Evolutionary conservation across 2,329 filamentous ascomycete species (phyloP), one percentile per base, ranked within the genome.

Genomic region (Lecanicillium sp.): DNA sequence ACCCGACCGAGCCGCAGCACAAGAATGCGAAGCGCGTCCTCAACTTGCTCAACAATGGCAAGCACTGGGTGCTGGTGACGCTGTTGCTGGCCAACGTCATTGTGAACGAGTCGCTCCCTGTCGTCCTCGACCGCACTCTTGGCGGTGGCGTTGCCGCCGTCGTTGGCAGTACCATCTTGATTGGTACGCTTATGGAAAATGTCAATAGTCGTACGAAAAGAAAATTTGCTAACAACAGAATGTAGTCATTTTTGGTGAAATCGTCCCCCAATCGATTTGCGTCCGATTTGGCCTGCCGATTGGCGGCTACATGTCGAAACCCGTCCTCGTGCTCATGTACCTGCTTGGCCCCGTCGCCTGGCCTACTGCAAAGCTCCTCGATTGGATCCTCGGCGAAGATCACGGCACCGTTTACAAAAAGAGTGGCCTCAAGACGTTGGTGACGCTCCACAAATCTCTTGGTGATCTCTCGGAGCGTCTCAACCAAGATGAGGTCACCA

Each of bases 351-450:
- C 89, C 3, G 70, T 96, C 34, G 88, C 90, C 33, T 98, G 87
- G 83, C 92, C 92, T 3, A 94, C 87, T 6, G 92, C 92, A 16
- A 95, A 96, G 63, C 76, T 98, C 15, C 83, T 98, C 52, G 92
- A 98, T 63, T 87, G 78, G 65, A 74, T 95, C 8, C 78, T 98
- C 4, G 92, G 92, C 44, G 85, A 94, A 62, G 90, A 96, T 54
- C 90, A 96, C 57, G 90, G 90, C 38, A 95, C 89, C 1, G 80
- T 90, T 31, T 98, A 98, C 76, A 96, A 96, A 66, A 98, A 96
- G 68, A 90, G 88, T 44, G 92, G 92, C 0, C 66, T 98, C 50
- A 98, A 98, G 69, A 96, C 92, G 0, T 71, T 98, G 20, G 92
- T 98, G 19, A 95, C 88, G 1, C 71, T 98, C 13, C 92, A 98